Evolutionary conservation across 164 flowering plant genomes (phyloP).

Genomic region (Warburgia ugandensis): DNA sequence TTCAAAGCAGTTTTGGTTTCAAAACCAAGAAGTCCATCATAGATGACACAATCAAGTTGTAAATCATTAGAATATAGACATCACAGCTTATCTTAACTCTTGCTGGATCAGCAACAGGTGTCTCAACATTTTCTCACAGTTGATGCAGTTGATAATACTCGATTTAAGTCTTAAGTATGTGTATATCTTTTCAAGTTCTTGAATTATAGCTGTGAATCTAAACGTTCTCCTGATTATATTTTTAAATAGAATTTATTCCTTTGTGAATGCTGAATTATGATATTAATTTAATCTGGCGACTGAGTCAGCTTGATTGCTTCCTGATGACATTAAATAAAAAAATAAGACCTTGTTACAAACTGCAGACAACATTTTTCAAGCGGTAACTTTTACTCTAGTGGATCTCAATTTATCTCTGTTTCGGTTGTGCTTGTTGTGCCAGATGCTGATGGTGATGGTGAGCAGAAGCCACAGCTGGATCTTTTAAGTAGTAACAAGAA

Average conservation of each 20-base stretch:
- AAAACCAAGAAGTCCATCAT: background rate
- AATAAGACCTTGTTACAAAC: no score
- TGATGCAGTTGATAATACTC: background rate
- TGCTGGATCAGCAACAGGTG: background rate
- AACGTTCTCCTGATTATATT: background rate
- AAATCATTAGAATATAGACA: background rate
- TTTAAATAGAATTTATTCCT: no score
- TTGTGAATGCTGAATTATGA: no score
- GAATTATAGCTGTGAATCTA: background rate
- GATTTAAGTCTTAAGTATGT: background rate
- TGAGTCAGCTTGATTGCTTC: no score
- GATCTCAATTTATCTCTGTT: no score
- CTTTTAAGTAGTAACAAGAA: conserved; percentile 52
- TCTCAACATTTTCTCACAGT: no score
- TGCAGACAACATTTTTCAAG: no score
- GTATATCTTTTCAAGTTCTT: background rate
- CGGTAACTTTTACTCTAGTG: no score
- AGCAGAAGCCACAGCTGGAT: conserved; percentile 46
- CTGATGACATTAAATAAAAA: no score
- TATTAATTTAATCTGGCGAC: no score
- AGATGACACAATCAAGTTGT: background rate
- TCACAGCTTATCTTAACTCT: no score
- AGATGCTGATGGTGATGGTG: conserved; percentile 39
- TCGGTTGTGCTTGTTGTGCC: conserved; percentile 7
- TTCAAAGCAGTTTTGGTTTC: background rate